Base-by-base conservation (phyloP, 1,284 basidiomycete species). In the Cutaneotrichosporon cavernicola region DNA sequence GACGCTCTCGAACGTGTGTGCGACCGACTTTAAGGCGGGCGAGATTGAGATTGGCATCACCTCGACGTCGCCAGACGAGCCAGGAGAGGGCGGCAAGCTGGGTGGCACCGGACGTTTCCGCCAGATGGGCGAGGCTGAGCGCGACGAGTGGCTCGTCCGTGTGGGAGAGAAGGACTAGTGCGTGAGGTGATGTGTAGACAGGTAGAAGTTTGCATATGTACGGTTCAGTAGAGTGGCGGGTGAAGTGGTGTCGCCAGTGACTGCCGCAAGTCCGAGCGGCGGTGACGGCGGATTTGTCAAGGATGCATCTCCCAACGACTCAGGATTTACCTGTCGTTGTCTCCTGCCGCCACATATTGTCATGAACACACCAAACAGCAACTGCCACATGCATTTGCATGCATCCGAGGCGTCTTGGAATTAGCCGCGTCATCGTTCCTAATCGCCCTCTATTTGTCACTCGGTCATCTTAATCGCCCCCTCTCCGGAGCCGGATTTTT, bases 121-220 rank as follows among this genome's bases (percentile, higher is more conserved):
- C 63, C 88, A 90, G 67, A 89, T 96, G 89, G 83, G 82, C 63
- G 88, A 91, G 77, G 86, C 83, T 32, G 93, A 97, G 82, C 88
- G 94, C 58, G 91, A 93, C 79, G 84, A 87, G 74, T 88, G 93
- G 82, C 81, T 97, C 79, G 82, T 93, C 63, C 89, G 92, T 66
- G 93, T 96, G 67, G 92, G 92, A 47, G 94, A 97, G 86, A 95
- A 92, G 83, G 93, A 97, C 81, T 95, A 76, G 68, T 58, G 4
- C 52, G n/a, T 7, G 22, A 32, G 56, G n/a, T 16, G 40, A 46
- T 46, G 56, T 57, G 26, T 47, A 57, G 38, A 34, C 58, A 30
- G 53, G 53, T 56, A 56, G 53, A 56, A 56, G 53, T 30, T 38
- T 56, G 55, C 55, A 56, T 56, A 36, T 56, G 55, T 56, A 56